Evolutionary conservation across 2,329 filamentous ascomycete genomes (phyloP).

Genomic region (Aspergillus sp.): DNA sequence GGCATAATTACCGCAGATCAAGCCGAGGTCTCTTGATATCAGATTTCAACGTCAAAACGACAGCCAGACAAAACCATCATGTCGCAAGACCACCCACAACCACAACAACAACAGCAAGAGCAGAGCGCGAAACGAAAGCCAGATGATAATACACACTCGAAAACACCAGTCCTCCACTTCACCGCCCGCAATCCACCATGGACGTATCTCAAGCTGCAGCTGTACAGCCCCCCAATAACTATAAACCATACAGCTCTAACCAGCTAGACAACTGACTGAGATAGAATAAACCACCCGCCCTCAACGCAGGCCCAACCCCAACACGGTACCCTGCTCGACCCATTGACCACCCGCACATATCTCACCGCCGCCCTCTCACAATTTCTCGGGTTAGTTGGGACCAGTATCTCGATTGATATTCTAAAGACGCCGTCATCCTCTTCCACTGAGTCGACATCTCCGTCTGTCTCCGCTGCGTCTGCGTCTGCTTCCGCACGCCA

Average conservation of each 20-base stretch:
- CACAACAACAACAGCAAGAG: conserved; percentile 9
- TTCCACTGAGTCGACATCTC: conserved; percentile 1
- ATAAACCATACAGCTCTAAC: neutral
- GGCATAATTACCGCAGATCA: no score
- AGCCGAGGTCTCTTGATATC: no score
- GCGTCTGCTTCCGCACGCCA: conserved; percentile 1
- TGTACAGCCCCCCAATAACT: conserved; percentile 19
- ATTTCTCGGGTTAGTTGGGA: conserved; percentile 41
- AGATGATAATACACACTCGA: conserved; percentile 15
- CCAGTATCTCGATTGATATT: conserved; percentile 41
- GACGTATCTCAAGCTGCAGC: conserved; percentile 37
- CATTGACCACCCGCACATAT: conserved; percentile 40
- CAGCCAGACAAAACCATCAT: no score
- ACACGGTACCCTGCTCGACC: conserved; percentile 25
- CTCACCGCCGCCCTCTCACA: conserved; percentile 40
- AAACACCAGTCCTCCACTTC: conserved; percentile 20
- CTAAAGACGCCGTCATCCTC: conserved; percentile 25
- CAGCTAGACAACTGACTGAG: conserved; percentile 1
- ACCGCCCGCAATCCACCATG: conserved; percentile 37
- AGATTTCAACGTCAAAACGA: no score
- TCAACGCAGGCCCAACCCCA: conserved; percentile 6
- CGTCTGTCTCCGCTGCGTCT: neutral
- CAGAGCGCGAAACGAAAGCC: neutral
- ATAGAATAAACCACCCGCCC: conserved; percentile 22
- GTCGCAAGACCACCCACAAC: no score